phyloP scores from a whole-genome alignment of 805 yeast genomes.

The Wickerhamomyces chaumierensis region DNA sequence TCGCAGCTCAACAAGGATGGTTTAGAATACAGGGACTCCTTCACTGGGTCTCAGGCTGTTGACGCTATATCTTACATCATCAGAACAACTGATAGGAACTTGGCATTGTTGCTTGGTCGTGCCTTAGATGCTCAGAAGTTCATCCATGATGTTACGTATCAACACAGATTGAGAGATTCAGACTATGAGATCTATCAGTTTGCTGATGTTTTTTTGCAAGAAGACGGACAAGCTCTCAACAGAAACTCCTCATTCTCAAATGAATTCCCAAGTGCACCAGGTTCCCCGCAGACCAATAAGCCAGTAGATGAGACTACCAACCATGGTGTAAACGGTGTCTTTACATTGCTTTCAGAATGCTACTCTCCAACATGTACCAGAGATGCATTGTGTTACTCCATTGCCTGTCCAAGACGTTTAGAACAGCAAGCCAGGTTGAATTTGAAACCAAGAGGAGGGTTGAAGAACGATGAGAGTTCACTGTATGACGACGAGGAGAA shows the following conservation, averaged over 20 bases:
- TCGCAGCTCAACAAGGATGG: slow-evolving; percentile 86
- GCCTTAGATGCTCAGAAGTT: slow-evolving; percentile 89
- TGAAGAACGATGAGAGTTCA: slow-evolving; percentile 66
- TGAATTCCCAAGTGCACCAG: slow-evolving; percentile 1
- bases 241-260: slow-evolving; percentile 14
- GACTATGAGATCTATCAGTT: slow-evolving; percentile 81
- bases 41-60: slow-evolving; percentile 90
- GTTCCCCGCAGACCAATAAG: slow-evolving; percentile 4
- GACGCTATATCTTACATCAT: slow-evolving; percentile 80
- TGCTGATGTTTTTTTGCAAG: slow-evolving; percentile 36
- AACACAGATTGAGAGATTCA: slow-evolving; percentile 85
- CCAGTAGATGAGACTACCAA: slow-evolving; percentile 9
- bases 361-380: slow-evolving; percentile 95
- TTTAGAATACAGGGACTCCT: slow-evolving; percentile 81
- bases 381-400: slow-evolving; percentile 80
- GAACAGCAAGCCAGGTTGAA: slow-evolving; percentile 93
- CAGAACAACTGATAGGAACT: slow-evolving; percentile 80
- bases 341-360: slow-evolving; percentile 85
- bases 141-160: slow-evolving; percentile 92
- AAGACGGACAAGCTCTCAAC: slow-evolving; percentile 21
- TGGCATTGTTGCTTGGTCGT: slow-evolving; percentile 82
- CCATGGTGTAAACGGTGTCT: slow-evolving; percentile 70
- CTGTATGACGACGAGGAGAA: slow-evolving; percentile 68
- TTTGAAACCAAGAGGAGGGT: slow-evolving; percentile 78
- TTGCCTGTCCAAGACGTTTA: slow-evolving; percentile 90